Evolutionary conservation across 768 basidiomycete species (phyloP).

Genomic region (Zangia roseola): DNA sequence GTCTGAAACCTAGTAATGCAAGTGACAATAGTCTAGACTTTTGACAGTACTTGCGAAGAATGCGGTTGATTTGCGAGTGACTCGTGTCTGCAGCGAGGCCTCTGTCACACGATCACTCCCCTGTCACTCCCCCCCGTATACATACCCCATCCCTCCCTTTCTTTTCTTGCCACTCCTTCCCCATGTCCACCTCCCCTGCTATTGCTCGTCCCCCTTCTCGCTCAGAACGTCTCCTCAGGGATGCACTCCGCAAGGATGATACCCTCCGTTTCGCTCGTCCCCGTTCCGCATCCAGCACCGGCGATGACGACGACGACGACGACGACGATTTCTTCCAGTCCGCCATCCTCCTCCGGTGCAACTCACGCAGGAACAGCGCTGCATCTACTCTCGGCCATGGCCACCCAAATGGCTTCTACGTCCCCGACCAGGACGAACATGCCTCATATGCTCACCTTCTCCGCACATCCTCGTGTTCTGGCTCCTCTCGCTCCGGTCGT

Average conservation of each 20-base stretch:
- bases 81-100: conserved; percentile 20
- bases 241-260: conserved; percentile 52
- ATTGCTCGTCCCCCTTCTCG: conserved; percentile 44
- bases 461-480: conserved; percentile 27
- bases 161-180: conserved; percentile 13
- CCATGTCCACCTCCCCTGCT: conserved; percentile 12
- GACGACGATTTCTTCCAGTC: conserved; percentile 30
- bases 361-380: conserved; percentile 22
- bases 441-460: conserved; percentile 23
- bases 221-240: conserved; percentile 55
- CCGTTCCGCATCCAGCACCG: conserved; percentile 24
- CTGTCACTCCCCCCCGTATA: conserved; percentile 29
- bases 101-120: conserved; percentile 29
- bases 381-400: conserved; percentile 13
- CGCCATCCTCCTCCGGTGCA: conserved; percentile 25
- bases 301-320: conserved; percentile 26
- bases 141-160: conserved; percentile 8
- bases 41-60: too few relatives aligned
- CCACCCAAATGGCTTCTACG: conserved; percentile 22
- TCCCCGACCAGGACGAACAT: conserved; percentile 34
- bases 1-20: too few relatives aligned
- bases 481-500: conserved; percentile 25
- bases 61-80: neutral
- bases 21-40: too few relatives aligned
- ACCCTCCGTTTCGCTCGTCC: conserved; percentile 36